Evolutionary conservation across 768 basidiomycete species (phyloP), one percentile per base, ranked within the genome.

Genomic region (Mycena vitilis): DNA sequence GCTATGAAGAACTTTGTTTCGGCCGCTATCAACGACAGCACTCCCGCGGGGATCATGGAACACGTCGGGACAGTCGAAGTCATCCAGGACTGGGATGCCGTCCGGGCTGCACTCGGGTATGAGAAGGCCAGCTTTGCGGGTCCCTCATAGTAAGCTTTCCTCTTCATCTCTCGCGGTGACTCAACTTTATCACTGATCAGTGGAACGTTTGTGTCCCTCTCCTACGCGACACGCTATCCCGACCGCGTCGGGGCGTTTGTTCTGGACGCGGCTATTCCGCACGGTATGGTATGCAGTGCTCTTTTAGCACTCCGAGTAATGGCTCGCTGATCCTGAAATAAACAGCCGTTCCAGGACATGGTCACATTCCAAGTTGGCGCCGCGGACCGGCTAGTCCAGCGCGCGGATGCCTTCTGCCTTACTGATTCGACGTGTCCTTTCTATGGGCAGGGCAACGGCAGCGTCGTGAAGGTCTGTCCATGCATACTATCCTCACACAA

Each of bases 401-500:
- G 73, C 18, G 58, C 73, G 2, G 73, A 74, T 44, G 73, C 72
- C 16, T 74, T 64, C 51, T 74, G 73, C 49, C 25, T 68, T 25
- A 37, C 42, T 18, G 67, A 74, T 49, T 7, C 69, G 3, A 51
- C 71, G 0, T 74, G 73, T 55, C 73, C 73, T 2, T 74, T 74
- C 48, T 53, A 73, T 48, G 48, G 58, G 4, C 69, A 73, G 37
- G 73, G 73, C 4, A 73, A 73, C 23, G 73, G 73, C 51, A 65
- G 63, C 70, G 74, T 81, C 83, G 6, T 87, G 83, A 18, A 88
- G 76, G 65, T 71, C 36, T 16, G 60, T 30, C 3, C 30, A 30
- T 30, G 30, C 30, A 30, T 30, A 30, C 30, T 5, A 30, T 23
- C 20, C 30, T n/a, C 34, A 1, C 42, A 4, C n/a, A 13, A 10